Conservation (phyloP, 192 early-diverging fungal species). For the Kickxella alabastrina region DNA sequence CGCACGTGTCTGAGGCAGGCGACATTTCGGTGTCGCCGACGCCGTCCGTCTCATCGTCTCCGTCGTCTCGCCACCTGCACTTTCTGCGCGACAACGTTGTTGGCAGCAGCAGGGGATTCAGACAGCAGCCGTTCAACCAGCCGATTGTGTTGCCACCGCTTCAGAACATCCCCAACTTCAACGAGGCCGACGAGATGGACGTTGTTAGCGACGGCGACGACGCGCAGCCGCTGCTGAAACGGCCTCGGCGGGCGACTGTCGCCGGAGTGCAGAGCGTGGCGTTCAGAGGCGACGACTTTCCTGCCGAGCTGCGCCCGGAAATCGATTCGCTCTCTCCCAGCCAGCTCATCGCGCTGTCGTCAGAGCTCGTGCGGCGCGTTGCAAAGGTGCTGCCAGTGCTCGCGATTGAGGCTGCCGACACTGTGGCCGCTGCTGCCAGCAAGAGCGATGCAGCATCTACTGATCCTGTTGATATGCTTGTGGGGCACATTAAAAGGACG, state of each 20-base stretch:
- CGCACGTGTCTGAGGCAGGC: conserved; percentile 31
- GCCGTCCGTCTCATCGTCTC: conserved; percentile 27
- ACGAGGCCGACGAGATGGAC: conserved; percentile 10
- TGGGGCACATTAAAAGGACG: conserved; percentile 18
- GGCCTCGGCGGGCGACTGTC: conserved; percentile 32
- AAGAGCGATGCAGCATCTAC: not conserved
- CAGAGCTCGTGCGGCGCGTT: conserved; percentile 46
- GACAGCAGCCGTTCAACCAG: not conserved
- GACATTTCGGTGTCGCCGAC: conserved; percentile 50
- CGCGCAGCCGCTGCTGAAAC: conserved; percentile 16
- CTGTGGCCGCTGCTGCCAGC: conserved; percentile 1
- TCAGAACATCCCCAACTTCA: conserved; percentile 1
- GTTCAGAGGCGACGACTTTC: not conserved
- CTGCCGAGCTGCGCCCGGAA: conserved; percentile 17
- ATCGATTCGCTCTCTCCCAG: conserved; percentile 29
- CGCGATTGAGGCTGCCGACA: conserved; percentile 26
- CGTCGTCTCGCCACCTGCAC: not conserved
- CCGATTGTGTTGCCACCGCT: conserved; percentile 1
- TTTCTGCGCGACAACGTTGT: not conserved
- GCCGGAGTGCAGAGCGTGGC: conserved; percentile 17
- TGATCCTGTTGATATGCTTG: conserved; percentile 23
- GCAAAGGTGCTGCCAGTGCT: conserved; percentile 37
- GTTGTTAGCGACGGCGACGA: conserved; percentile 9
- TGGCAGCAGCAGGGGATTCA: not conserved
- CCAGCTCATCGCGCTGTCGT: conserved; percentile 47